A percentile compares a stretch with the other conserved stretches of the same genome.
Evolutionary conservation across 768 basidiomycete genomes (phyloP).

Genomic region (Filobasidium floriforme): DNA sequence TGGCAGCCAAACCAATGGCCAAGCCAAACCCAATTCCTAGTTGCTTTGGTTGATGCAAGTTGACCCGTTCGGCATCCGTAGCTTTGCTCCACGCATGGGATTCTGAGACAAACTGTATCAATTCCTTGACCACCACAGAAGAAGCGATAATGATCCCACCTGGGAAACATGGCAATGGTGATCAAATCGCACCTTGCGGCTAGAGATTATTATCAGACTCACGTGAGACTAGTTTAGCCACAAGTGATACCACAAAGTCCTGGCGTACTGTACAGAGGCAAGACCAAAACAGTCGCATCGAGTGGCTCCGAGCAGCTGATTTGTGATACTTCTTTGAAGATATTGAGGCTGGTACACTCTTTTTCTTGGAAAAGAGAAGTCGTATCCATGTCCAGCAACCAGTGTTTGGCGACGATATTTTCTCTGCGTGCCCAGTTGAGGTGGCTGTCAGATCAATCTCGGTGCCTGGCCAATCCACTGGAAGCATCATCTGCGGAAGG

Average conservation of each 20-base stretch:
- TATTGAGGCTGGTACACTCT: background rate
- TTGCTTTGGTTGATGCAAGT: constrained; percentile 46
- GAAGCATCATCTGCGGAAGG: no score
- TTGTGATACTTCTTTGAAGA: background rate
- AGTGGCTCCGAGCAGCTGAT: background rate
- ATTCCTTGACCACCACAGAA: constrained; percentile 50
- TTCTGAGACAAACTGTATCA: constrained; percentile 56
- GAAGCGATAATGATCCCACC: constrained; percentile 1
- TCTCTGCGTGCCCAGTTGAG: no score
- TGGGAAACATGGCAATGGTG: no score
- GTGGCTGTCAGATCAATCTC: no score
- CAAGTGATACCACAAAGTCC: background rate
- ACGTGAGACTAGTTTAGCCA: background rate
- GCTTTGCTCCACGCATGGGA: constrained; percentile 49
- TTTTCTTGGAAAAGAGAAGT: background rate
- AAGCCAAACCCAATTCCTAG: constrained; percentile 60
- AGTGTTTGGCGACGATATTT: no score
- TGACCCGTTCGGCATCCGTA: constrained; percentile 31
- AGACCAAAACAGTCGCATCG: background rate
- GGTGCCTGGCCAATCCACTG: no score
- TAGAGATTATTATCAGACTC: no score
- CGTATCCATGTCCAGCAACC: background rate
- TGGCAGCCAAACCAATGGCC: constrained; percentile 54
- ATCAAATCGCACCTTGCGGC: no score
- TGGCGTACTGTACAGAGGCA: background rate